These are phyloP conservation scores for Hypericum perforatum DNA, from an alignment of 345 rosid species.

Conservation along the genomic window DNA sequence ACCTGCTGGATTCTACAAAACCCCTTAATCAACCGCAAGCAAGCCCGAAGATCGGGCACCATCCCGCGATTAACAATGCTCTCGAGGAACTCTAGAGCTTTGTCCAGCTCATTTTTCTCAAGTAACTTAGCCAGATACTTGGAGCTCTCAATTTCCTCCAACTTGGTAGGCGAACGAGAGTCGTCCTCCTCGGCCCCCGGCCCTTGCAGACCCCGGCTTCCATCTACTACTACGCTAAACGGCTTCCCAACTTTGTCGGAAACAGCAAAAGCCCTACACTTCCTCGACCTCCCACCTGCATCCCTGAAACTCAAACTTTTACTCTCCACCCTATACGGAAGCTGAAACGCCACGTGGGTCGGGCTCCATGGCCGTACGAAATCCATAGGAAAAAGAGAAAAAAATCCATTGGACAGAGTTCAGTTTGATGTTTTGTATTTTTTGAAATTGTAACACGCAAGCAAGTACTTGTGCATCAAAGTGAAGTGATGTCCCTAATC, in stretches of 20 bases:
- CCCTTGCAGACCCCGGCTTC: conserved; percentile 6
- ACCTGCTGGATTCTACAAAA: conserved; percentile 65
- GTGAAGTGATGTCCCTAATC: too few species aligned
- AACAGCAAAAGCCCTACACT: conserved; percentile 29
- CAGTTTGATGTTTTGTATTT: too few species aligned
- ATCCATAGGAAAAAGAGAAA: too few species aligned
- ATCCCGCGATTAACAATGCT: conserved; percentile 68
- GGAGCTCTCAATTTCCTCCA: conserved; percentile 52
- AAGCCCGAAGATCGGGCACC: conserved; percentile 55
- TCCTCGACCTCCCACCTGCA: conserved; percentile 28
- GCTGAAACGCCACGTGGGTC: too few species aligned
- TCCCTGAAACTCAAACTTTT: too few species aligned
- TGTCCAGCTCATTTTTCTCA: conserved; percentile 51
- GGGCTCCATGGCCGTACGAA: too few species aligned
- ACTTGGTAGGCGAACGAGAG: conserved; percentile 18
- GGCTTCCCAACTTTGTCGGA: conserved; percentile 32
- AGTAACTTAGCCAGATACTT: conserved; percentile 49
- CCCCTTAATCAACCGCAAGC: conserved; percentile 71
- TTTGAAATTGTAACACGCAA: too few species aligned
- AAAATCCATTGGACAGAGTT: too few species aligned
- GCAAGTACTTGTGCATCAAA: too few species aligned
- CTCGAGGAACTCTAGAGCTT: conserved; percentile 61
- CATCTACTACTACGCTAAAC: conserved; percentile 17
- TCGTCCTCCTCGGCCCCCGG: conserved; percentile 9
- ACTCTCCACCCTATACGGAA: too few species aligned